Percentiles rank a stretch among this genome's conserved stretches.
Evolutionary conservation across 495 filamentous ascomycete genomes (phyloP).

Genomic region (Apiosordaria backusii): DNA sequence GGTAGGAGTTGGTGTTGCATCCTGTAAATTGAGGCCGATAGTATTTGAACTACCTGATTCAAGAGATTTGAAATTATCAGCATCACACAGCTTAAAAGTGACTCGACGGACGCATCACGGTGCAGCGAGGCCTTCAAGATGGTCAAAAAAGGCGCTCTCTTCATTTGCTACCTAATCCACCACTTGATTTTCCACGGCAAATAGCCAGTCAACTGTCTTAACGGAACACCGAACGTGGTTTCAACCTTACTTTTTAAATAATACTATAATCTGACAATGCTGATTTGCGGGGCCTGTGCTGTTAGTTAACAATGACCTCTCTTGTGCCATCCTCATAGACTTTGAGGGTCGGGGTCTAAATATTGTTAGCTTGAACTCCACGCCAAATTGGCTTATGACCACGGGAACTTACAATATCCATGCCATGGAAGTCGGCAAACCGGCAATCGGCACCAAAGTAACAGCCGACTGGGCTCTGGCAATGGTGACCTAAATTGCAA

Average conservation of each 20-base stretch:
- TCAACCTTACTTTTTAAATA: background rate
- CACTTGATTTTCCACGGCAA: background rate
- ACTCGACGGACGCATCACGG: no score
- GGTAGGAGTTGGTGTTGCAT: no score
- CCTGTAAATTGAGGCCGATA: background rate
- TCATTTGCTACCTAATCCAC: no score
- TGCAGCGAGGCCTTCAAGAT: no score
- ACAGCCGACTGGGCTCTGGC: conserved; percentile 23
- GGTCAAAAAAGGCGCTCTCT: no score
- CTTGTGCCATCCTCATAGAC: conserved; percentile 28
- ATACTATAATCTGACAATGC: background rate
- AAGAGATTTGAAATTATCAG: no score
- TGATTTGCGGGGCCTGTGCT: background rate
- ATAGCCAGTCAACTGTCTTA: background rate
- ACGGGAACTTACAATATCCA: conserved; percentile 33
- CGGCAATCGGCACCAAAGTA: conserved; percentile 26
- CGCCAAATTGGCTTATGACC: background rate
- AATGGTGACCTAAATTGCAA: conserved; percentile 39
- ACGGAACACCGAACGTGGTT: background rate
- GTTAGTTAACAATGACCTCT: conserved; percentile 13
- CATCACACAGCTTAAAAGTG: no score
- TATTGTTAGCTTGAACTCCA: background rate
- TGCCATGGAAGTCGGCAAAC: conserved; percentile 30
- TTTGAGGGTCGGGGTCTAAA: conserved; percentile 23
- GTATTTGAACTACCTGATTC: background rate